These are phyloP conservation scores for Pseudocercospora macadamiae DNA, from an alignment of 2,329 filamentous ascomycete genomes.

Conservation along the genomic window DNA sequence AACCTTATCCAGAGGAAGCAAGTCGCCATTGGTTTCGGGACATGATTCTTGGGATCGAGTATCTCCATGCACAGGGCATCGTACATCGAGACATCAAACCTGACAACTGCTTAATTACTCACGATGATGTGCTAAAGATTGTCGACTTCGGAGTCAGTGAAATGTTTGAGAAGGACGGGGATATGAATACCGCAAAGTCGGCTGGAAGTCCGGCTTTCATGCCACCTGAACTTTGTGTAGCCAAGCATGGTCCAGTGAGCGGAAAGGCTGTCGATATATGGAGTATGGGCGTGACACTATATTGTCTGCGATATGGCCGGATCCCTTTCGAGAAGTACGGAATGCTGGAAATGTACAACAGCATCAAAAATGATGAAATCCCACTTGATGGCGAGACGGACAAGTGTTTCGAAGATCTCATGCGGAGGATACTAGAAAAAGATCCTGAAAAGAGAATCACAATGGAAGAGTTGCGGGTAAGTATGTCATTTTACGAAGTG, in stretches of 20 bases:
- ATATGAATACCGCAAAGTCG: constrained; percentile 91
- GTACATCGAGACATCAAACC: constrained; percentile 98
- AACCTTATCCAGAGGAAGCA: constrained; percentile 78
- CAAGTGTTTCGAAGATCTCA: constrained; percentile 72
- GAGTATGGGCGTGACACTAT: constrained; percentile 97
- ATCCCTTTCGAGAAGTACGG: constrained; percentile 82
- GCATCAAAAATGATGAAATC: constrained; percentile 74
- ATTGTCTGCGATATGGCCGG: constrained; percentile 84
- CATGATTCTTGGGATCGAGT: constrained; percentile 91
- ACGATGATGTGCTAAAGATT: constrained; percentile 92
- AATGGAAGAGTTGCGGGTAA: constrained; percentile 79
- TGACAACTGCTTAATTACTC: constrained; percentile 88
- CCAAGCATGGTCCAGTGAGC: constrained; percentile 82
- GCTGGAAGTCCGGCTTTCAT: constrained; percentile 94
- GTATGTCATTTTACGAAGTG: constrained; percentile 38
- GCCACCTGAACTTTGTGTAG: constrained; percentile 86
- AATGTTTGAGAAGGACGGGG: constrained; percentile 87
- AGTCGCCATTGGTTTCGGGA: constrained; percentile 95
- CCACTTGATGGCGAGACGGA: constrained; percentile 66
- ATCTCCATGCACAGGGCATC: constrained; percentile 90
- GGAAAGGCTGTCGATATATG: constrained; percentile 93
- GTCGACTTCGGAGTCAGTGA: constrained; percentile 99
- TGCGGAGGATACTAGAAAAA: constrained; percentile 77
- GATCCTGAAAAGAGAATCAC: constrained; percentile 80
- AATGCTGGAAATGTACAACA: constrained; percentile 85